phyloP scores from a whole-genome alignment of 2,329 filamentous ascomycete species.

The Colletotrichum camelliae region DNA sequence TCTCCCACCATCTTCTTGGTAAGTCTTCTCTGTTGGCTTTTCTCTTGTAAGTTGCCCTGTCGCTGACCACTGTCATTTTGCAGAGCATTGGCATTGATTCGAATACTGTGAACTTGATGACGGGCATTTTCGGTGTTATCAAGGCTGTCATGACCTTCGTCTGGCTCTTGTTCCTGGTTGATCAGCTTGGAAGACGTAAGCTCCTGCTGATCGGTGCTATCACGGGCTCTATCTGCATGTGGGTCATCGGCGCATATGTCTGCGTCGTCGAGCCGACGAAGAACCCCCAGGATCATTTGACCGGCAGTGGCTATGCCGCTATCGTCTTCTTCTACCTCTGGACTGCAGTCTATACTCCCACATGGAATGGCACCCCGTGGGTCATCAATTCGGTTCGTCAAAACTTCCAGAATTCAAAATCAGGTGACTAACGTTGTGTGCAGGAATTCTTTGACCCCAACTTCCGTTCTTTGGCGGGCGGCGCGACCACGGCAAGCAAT shows the following conservation, averaged over 20 bases:
- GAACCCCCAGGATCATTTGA: constrained; percentile 38
- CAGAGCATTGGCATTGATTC: constrained; percentile 17
- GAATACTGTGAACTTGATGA: constrained; percentile 50
- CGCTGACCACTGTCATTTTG: not conserved
- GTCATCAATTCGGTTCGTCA: constrained; percentile 51
- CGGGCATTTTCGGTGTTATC: constrained; percentile 71
- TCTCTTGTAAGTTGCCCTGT: not conserved
- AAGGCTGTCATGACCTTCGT: constrained; percentile 68
- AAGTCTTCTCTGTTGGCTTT: not conserved
- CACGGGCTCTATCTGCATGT: constrained; percentile 65
- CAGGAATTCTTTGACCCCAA: constrained; percentile 62
- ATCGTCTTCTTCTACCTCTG: constrained; percentile 73
- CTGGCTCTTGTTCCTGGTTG: constrained; percentile 69
- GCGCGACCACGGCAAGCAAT: constrained; percentile 61
- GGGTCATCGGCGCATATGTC: constrained; percentile 65
- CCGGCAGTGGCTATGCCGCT: constrained; percentile 57
- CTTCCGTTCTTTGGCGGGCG: constrained; percentile 54
- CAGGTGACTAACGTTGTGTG: too few species aligned
- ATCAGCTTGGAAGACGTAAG: constrained; percentile 49
- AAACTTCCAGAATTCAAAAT: not conserved
- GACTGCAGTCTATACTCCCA: constrained; percentile 57
- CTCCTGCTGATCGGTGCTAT: constrained; percentile 65
- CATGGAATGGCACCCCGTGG: constrained; percentile 68
- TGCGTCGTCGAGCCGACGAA: constrained; percentile 41
- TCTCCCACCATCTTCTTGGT: constrained; percentile 65